phyloP scores from a whole-genome alignment of 805 yeast genomes.

The Zygotorulaspora chibaensis region DNA sequence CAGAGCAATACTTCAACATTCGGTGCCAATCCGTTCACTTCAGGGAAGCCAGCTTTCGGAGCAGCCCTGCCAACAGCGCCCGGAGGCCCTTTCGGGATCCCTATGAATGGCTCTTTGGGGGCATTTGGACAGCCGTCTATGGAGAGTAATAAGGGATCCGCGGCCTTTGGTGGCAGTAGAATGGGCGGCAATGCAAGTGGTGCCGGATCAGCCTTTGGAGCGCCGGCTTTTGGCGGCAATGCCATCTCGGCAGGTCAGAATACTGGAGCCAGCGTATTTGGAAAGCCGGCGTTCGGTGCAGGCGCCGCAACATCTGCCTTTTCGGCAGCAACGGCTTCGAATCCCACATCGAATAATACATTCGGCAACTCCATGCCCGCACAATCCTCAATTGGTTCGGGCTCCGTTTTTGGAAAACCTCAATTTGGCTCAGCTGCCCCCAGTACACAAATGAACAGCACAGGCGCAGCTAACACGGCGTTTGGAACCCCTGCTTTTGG shows the following conservation, averaged over 20 bases:
- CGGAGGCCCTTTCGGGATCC: constrained; percentile 22
- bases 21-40: constrained; percentile 13
- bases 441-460: constrained; percentile 1
- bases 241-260: constrained; percentile 3
- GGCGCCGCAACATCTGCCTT: constrained; percentile 17
- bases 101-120: constrained; percentile 1
- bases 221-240: constrained; percentile 19
- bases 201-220: constrained; percentile 21
- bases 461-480: constrained; percentile 10
- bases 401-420: constrained; percentile 14
- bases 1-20: constrained; percentile 8
- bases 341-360: constrained; percentile 1
- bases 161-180: constrained; percentile 6
- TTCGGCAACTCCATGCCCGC: constrained; percentile 5
- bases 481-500: constrained; percentile 25
- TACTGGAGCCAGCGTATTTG: constrained; percentile 12
- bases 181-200: background rate
- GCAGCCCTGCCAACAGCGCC: background rate
- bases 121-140: constrained; percentile 14
- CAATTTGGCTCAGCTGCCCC: constrained; percentile 26
- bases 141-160: constrained; percentile 5
- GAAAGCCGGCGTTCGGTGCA: constrained; percentile 21
- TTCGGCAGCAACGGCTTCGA: constrained; percentile 15
- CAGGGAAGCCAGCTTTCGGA: constrained; percentile 25
- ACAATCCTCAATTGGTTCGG: constrained; percentile 3